Base-by-base conservation (phyloP, 2,329 filamentous ascomycete species). In the Penicillium decumbens region DNA sequence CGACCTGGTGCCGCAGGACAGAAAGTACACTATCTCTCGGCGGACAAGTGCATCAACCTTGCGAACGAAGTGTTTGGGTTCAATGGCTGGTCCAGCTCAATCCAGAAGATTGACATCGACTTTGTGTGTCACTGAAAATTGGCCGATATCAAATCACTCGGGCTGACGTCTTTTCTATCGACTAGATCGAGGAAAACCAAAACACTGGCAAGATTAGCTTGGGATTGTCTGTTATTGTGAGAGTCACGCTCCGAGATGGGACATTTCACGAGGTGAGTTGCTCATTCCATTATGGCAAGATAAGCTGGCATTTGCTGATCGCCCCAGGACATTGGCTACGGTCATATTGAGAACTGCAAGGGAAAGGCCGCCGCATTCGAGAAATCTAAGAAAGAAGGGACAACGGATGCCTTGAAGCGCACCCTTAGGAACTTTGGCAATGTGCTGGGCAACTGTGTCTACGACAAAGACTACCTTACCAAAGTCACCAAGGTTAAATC, bases 381-480 rank as follows among this genome's bases (percentile, higher is more conserved):
- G 69, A 98, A 98, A 72, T 91, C 93, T 1, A 98, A 97, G 76
- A 98, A 98, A 69, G 91, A 97, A 74, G 95, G 89, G 6, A 95
- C 90, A 2, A 97, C 95, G 8, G 93, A 98, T 72, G 93, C 84
- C 1, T 68, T 98, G 65, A 98, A 98, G 72, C 81, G 93, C 58
- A 83, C 93, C 1, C 68, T 98, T 63, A 81, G 92, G 51, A 96
- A 84, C 56, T 98, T 98, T 71, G 93, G 93, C 51, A 97, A 97
- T 62, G 87, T 97, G 13, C 77, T 98, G 47, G 93, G 93, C n/a
- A 98, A 97, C 67, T 98, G 93, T 75, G 84, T 98, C 51, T 97
- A 98, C 72, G 93, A 98, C 74, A 95, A 96, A 71, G 85, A 92
- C 53, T 98, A 95, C 66, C 77, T 98, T 49, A 80, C 84, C 45